Evolutionary conservation across 1,284 basidiomycete genomes (phyloP).

Genomic region (Trichosporon faecale): DNA sequence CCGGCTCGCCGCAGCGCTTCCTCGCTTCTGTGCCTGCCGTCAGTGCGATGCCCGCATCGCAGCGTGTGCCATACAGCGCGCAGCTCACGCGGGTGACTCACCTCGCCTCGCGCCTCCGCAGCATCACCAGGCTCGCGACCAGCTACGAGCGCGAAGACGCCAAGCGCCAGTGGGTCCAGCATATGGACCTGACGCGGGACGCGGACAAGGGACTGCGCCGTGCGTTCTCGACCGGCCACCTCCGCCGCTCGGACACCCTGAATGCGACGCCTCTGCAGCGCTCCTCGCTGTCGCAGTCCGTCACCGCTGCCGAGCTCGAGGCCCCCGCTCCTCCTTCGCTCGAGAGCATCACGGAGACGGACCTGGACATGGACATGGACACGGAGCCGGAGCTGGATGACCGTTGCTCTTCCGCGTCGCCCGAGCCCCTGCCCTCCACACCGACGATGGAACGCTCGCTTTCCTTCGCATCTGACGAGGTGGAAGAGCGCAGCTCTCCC

Average conservation of each 20-base stretch:
- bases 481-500: too few relatives aligned
- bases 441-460: slow-evolving; percentile 17
- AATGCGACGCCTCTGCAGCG: slow-evolving; percentile 27
- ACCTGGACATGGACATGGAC: slow-evolving; percentile 10
- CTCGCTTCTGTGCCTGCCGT: slow-evolving; percentile 44
- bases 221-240: slow-evolving; percentile 40
- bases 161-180: slow-evolving; percentile 48
- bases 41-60: slow-evolving; percentile 34
- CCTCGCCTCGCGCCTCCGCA: slow-evolving; percentile 37
- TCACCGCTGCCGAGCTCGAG: slow-evolving; percentile 30
- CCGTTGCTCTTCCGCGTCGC: slow-evolving; percentile 17
- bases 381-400: slow-evolving; percentile 25
- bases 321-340: background rate
- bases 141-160: slow-evolving; percentile 49
- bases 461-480: slow-evolving; percentile 10
- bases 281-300: slow-evolving; percentile 32
- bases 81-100: slow-evolving; percentile 39
- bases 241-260: slow-evolving; percentile 14
- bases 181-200: slow-evolving; percentile 40
- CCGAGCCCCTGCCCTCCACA: slow-evolving; percentile 21
- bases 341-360: background rate
- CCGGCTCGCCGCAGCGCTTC: slow-evolving; percentile 33
- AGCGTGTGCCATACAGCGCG: slow-evolving; percentile 37
- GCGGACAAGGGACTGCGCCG: slow-evolving; percentile 43
- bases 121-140: slow-evolving; percentile 39